Percentiles rank a stretch among this genome's conserved stretches.
Conservation (phyloP, 2,329 filamentous ascomycete species). For the Calycina herbarum region DNA sequence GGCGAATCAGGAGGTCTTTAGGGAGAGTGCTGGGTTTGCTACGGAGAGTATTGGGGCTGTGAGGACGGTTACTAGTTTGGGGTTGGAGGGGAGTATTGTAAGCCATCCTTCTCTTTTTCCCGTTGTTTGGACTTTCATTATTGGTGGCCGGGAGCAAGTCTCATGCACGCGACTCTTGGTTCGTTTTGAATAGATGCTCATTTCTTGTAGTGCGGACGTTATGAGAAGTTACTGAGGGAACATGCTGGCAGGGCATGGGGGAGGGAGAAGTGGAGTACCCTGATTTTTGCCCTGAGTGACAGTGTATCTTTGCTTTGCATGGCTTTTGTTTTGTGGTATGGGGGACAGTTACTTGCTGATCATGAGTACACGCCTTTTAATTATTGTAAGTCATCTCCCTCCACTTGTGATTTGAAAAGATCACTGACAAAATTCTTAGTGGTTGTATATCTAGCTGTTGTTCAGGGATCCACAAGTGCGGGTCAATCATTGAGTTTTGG, state of each 20-base stretch:
- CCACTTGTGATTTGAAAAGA: slow-evolving; percentile 56
- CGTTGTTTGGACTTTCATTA: too few species aligned
- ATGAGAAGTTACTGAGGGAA: slow-evolving; percentile 44
- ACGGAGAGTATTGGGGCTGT: slow-evolving; percentile 61
- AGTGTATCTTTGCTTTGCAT: slow-evolving; percentile 57
- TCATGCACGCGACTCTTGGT: too few species aligned
- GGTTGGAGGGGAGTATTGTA: slow-evolving; percentile 60
- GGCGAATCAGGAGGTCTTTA: slow-evolving; percentile 56
- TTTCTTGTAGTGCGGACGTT: slow-evolving; percentile 40
- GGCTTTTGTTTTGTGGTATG: slow-evolving; percentile 54
- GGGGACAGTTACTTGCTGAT: slow-evolving; percentile 45
- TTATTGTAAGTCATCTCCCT: slow-evolving; percentile 19
- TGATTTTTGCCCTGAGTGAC: slow-evolving; percentile 54
- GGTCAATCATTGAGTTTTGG: slow-evolving; percentile 53
- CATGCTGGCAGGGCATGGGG: slow-evolving; percentile 49
- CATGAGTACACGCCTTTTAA: slow-evolving; percentile 40
- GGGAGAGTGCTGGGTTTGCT: slow-evolving; percentile 60
- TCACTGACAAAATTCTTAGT: slow-evolving; percentile 49
- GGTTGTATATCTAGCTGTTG: slow-evolving; percentile 52
- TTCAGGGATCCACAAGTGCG: slow-evolving; percentile 51
- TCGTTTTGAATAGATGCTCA: too few species aligned
- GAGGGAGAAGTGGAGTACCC: slow-evolving; percentile 47
- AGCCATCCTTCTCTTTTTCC: too few species aligned
- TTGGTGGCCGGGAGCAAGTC: too few species aligned
- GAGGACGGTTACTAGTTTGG: slow-evolving; percentile 60